Conservation (phyloP, 2,329 filamentous ascomycete genomes). For the Trichophyton schoenleinii region DNA sequence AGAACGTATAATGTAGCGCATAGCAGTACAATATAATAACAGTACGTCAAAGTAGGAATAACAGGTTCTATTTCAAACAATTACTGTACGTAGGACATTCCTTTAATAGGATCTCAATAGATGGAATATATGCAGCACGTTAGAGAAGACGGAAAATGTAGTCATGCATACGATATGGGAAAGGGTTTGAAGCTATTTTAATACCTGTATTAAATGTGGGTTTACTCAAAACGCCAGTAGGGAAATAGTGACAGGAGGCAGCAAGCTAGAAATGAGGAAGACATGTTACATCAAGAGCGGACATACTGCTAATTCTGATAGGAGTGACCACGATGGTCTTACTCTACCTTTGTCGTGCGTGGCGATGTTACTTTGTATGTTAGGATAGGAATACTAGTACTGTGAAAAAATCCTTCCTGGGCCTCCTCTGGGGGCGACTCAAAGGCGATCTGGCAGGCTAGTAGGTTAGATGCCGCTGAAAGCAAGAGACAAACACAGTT, state of each 20-base stretch:
- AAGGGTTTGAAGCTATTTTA: too few relatives aligned
- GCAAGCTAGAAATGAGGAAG: too few relatives aligned
- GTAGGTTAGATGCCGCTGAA: conserved; percentile 25
- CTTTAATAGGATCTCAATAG: too few relatives aligned
- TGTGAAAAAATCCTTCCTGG: conserved; percentile 39
- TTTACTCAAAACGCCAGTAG: too few relatives aligned
- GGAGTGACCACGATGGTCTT: background rate
- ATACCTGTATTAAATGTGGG: too few relatives aligned
- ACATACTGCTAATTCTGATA: background rate
- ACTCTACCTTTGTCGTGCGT: background rate
- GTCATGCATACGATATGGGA: too few relatives aligned
- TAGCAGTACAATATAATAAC: background rate
- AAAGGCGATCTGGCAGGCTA: conserved; percentile 29
- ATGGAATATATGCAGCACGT: too few relatives aligned
- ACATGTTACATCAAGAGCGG: background rate
- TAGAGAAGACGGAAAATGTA: too few relatives aligned
- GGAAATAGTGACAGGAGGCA: too few relatives aligned
- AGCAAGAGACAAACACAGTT: background rate
- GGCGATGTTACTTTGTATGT: conserved; percentile 18
- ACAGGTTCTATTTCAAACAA: background rate
- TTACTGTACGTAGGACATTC: too few relatives aligned
- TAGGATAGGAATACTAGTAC: conserved; percentile 26
- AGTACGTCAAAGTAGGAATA: background rate
- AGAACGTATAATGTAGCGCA: background rate
- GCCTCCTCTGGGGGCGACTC: conserved; percentile 30